Percentiles rank a stretch among this genome's conserved stretches.
Conservation (phyloP, 169 alveolate genomes). For the Condylostoma magnum region DNA sequence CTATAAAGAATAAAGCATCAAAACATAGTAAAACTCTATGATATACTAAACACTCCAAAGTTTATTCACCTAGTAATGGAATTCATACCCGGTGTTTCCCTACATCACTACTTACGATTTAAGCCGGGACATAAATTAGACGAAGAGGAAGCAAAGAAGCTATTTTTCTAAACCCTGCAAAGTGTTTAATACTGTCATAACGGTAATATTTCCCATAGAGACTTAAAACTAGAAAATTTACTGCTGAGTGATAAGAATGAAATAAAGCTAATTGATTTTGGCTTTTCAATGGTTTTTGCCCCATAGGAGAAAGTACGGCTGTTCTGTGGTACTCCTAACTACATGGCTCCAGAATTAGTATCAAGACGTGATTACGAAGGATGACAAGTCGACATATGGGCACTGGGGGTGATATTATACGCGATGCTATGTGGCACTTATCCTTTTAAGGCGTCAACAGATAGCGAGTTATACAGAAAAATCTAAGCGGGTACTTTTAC, state of each 20-base stretch:
- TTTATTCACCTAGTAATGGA: slow-evolving; percentile 81
- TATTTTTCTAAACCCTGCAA: slow-evolving; percentile 62
- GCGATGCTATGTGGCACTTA: slow-evolving; percentile 64
- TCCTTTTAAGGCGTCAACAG: slow-evolving; percentile 50
- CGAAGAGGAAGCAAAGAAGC: slow-evolving; percentile 68
- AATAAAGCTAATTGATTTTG: slow-evolving; percentile 83
- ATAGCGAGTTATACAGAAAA: slow-evolving; percentile 36
- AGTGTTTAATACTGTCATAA: slow-evolving; percentile 72
- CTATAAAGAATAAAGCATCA: slow-evolving; percentile 66
- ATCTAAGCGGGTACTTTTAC: slow-evolving; percentile 2
- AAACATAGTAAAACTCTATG: slow-evolving; percentile 61
- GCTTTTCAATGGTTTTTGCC: slow-evolving; percentile 51
- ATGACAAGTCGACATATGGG: slow-evolving; percentile 73
- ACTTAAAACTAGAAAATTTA: slow-evolving; percentile 69
- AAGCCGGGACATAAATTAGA: slow-evolving; percentile 55
- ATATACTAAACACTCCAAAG: too few species aligned
- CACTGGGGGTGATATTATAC: slow-evolving; percentile 65
- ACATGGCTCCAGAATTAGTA: slow-evolving; percentile 83
- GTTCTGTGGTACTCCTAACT: slow-evolving; percentile 80
- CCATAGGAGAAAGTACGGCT: slow-evolving; percentile 36
- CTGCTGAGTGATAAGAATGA: slow-evolving; percentile 29
- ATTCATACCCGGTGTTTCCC: slow-evolving; percentile 61
- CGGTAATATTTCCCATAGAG: slow-evolving; percentile 68
- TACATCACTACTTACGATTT: slow-evolving; percentile 59
- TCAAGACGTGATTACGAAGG: slow-evolving; percentile 59